Conservation (phyloP, 768 basidiomycete genomes). For the Trametes elegans region DNA sequence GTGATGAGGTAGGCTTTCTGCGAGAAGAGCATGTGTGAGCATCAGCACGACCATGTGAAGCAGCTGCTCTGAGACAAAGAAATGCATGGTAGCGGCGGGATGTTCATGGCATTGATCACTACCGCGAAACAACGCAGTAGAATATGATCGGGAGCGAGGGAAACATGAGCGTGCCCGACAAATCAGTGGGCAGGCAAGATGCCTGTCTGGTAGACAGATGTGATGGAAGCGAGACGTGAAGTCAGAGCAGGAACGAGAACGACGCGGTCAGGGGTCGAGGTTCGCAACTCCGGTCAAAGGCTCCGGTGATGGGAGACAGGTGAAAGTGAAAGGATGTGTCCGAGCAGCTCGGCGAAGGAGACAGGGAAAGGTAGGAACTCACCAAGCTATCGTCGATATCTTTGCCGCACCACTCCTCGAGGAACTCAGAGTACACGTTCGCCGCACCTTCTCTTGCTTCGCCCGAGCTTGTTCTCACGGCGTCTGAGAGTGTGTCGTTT, state of each 20-base stretch:
- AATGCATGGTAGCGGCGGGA: neutral
- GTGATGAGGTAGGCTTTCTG: slow-evolving; percentile 31
- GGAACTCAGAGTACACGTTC: slow-evolving; percentile 42
- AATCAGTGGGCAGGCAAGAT: neutral
- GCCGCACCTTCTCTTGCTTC: slow-evolving; percentile 31
- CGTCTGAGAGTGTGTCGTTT: slow-evolving; percentile 48
- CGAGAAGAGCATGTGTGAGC: neutral
- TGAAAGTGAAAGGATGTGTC: neutral
- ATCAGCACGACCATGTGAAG: neutral
- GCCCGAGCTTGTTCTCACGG: slow-evolving; percentile 18
- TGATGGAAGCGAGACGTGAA: slow-evolving; percentile 20
- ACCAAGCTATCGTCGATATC: slow-evolving; percentile 32
- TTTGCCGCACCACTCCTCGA: slow-evolving; percentile 45
- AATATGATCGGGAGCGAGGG: slow-evolving; percentile 4
- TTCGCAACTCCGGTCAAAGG: slow-evolving; percentile 30
- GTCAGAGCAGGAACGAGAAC: slow-evolving; percentile 40
- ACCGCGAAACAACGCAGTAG: slow-evolving; percentile 19
- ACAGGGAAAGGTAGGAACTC: slow-evolving; percentile 16
- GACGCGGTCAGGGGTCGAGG: slow-evolving; percentile 38
- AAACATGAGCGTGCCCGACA: neutral
- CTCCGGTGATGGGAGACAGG: slow-evolving; percentile 32
- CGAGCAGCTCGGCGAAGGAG: neutral
- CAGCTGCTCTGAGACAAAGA: neutral
- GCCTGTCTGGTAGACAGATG: neutral
- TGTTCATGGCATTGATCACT: slow-evolving; percentile 3